Evolutionary conservation across 129 eudicot species (phyloP), one percentile per base, ranked within the genome.

Genomic region (Arctium lappa): DNA sequence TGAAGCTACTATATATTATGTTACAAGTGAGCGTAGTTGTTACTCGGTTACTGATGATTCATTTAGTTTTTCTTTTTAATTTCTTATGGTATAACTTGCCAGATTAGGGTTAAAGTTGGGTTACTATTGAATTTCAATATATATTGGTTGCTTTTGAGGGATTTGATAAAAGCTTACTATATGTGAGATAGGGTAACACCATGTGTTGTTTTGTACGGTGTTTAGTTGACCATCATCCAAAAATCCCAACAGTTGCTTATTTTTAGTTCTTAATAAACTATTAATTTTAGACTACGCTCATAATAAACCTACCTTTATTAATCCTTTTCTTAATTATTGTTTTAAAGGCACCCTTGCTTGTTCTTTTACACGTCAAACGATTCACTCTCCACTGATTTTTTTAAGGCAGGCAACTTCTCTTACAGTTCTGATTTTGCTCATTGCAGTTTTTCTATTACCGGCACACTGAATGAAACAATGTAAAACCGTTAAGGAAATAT

Each of bases 131-230:
- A 40, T 79, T 27, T 69, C 9, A 15, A 13, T 69, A 80, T 8
- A 18, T 5, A 11, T 44, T 80, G 53, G 34, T 46, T 70, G 70
- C 77, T 80, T 80, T 80, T 36, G 60, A 34, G 18, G 81, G 11
- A 36, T 78, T 50, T 34, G 10, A 80, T 53, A 56, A 37, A 80
- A 53, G 62, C 63, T 2, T 5, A 18, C 37, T 72, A 53, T 18
- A n/a, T 72, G 53, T 80, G 71, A 48, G 56, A 33, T 33, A 33
- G 83, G 78, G 18, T 53, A 53, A 15, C 27, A 53, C 71, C 37
- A 33, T 15, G 76, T 69, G 62, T 63, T 65, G 13, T 29, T 62
- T 79, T 9, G 27, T 53, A 53, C 1, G 16, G n/a, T 50, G 18
- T 50, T 50, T 2, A 50, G 15, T 15, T 53, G 65, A 53, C 46